phyloP scores from a whole-genome alignment of 2,329 filamentous ascomycete species.

The Nemania sp. region DNA sequence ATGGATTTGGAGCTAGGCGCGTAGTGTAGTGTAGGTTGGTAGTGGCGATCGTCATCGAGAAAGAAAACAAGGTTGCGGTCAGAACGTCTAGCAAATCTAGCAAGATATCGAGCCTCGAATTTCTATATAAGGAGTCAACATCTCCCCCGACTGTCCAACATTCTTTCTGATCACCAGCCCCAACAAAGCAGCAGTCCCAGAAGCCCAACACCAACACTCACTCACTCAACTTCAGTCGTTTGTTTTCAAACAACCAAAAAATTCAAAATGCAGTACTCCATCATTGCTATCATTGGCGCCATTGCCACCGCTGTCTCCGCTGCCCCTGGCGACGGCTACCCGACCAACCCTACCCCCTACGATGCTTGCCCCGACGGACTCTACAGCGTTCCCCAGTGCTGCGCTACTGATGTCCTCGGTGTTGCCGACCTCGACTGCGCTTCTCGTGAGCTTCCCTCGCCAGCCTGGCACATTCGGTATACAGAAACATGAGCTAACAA shows the following conservation, averaged over 20 bases:
- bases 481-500: neutral
- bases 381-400: constrained; percentile 57
- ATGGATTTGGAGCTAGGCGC: neutral
- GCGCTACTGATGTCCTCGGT: constrained; percentile 61
- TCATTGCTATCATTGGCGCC: constrained; percentile 32
- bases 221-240: constrained; percentile 9
- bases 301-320: constrained; percentile 33
- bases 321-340: constrained; percentile 2
- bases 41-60: constrained; percentile 14
- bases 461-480: neutral
- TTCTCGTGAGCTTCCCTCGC: constrained; percentile 39
- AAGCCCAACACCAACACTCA: constrained; percentile 16
- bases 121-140: constrained; percentile 25
- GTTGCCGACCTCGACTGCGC: constrained; percentile 51
- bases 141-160: constrained; percentile 1
- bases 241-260: constrained; percentile 6
- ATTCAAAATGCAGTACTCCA: constrained; percentile 37
- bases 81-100: neutral
- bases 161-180: constrained; percentile 15
- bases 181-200: constrained; percentile 19
- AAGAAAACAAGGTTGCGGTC: constrained; percentile 17
- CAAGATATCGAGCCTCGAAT: neutral
- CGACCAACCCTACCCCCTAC: constrained; percentile 30
- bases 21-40: no score
- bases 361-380: constrained; percentile 45